phyloP scores from a whole-genome alignment of 2,329 filamentous ascomycete genomes.

The Fusarium sp. region DNA sequence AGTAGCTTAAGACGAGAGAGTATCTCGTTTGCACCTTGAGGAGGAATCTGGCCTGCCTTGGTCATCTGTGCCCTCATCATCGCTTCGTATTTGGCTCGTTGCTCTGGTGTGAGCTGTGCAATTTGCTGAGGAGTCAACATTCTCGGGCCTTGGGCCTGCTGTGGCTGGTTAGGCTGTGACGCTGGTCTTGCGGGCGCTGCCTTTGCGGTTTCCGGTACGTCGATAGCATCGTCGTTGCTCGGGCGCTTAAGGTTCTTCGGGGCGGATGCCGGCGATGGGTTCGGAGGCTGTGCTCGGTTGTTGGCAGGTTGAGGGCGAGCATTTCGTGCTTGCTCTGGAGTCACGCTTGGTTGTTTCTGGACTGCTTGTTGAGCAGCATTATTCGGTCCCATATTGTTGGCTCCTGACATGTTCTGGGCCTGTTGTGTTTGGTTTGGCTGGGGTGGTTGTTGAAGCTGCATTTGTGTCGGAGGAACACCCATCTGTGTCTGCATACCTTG shows the following conservation, averaged over 20 bases:
- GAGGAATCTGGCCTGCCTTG: slow-evolving; percentile 32
- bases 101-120: slow-evolving; percentile 55
- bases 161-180: slow-evolving; percentile 40
- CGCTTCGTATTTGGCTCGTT: slow-evolving; percentile 56
- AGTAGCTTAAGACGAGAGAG: slow-evolving; percentile 48
- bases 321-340: slow-evolving; percentile 39
- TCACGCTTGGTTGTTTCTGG: slow-evolving; percentile 44
- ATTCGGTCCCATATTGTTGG: slow-evolving; percentile 57
- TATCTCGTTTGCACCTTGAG: slow-evolving; percentile 32
- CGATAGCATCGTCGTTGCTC: slow-evolving; percentile 56
- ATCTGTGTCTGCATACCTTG: slow-evolving; percentile 51
- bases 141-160: slow-evolving; percentile 29
- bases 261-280: slow-evolving; percentile 50
- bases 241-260: slow-evolving; percentile 62
- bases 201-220: slow-evolving; percentile 39
- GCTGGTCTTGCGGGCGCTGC: slow-evolving; percentile 33
- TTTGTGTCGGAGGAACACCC: slow-evolving; percentile 58
- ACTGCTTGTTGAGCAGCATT: slow-evolving; percentile 42
- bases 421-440: slow-evolving; percentile 54
- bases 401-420: slow-evolving; percentile 49
- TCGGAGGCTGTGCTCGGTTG: slow-evolving; percentile 49
- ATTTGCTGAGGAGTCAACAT: slow-evolving; percentile 47
- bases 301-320: slow-evolving; percentile 42
- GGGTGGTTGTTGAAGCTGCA: slow-evolving; percentile 62
- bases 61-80: slow-evolving; percentile 44